Evolutionary conservation across 2,329 filamentous ascomycete species (phyloP).

Genomic region (Talaromyces verruculosus): DNA sequence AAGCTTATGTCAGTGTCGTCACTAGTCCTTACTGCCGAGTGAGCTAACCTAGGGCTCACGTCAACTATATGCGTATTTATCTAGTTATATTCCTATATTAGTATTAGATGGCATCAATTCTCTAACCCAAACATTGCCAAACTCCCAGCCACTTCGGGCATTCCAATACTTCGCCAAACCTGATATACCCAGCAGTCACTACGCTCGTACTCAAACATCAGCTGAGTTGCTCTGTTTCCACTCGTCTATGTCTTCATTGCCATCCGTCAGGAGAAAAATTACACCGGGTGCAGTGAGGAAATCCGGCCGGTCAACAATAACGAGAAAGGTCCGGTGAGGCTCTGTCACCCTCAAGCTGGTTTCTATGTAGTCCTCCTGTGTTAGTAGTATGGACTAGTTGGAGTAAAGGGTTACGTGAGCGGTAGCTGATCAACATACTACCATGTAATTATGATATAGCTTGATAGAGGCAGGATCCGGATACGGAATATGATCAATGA

Average conservation of each 20-base stretch:
- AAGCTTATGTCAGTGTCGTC: too few relatives aligned
- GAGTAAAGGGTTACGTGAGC: too few relatives aligned
- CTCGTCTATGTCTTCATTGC: slow-evolving; percentile 11
- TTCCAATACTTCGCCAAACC: slow-evolving; percentile 19
- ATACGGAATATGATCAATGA: too few relatives aligned
- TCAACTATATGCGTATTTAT: too few relatives aligned
- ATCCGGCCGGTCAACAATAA: slow-evolving; percentile 16
- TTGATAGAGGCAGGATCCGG: too few relatives aligned
- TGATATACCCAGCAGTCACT: slow-evolving; percentile 7
- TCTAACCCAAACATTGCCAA: slow-evolving; percentile 6
- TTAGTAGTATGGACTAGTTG: too few relatives aligned
- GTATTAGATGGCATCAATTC: not conserved
- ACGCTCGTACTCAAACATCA: not conserved
- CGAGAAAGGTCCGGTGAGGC: slow-evolving; percentile 13
- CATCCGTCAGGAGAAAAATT: slow-evolving; percentile 15
- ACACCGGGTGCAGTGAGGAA: slow-evolving; percentile 13
- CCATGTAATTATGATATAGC: too few relatives aligned
- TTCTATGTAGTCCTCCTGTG: slow-evolving; percentile 3
- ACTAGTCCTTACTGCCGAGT: too few relatives aligned
- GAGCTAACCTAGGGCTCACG: too few relatives aligned
- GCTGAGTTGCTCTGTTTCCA: not conserved
- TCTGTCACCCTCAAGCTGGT: slow-evolving; percentile 1
- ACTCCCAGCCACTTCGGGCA: slow-evolving; percentile 18
- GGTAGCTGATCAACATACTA: too few relatives aligned
- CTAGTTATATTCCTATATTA: too few relatives aligned